These are phyloP conservation scores for Yamadazyma phyllophila DNA, from an alignment of 805 yeast species.

Conservation along the genomic window DNA sequence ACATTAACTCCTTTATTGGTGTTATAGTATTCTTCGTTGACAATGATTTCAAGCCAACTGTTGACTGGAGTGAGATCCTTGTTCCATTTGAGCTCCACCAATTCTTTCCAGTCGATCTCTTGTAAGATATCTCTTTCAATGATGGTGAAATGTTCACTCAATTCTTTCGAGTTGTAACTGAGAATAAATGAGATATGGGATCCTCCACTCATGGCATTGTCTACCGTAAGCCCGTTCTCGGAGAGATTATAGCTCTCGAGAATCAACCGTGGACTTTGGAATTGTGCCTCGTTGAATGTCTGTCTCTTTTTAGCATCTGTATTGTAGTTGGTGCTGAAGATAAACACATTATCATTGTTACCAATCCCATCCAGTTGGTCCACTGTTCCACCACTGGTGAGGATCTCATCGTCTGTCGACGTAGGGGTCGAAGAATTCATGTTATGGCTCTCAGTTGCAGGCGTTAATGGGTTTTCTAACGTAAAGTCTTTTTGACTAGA, in stretches of 20 bases:
- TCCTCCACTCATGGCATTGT: conserved; percentile 41
- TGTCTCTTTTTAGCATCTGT: background rate
- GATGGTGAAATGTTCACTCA: conserved; percentile 81
- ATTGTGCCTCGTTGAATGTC: background rate
- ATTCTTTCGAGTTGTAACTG: conserved; percentile 59
- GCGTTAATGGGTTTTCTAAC: conserved; percentile 31
- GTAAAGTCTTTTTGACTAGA: conserved; percentile 16
- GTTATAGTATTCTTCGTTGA: conserved; percentile 48
- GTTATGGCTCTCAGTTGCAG: conserved; percentile 13
- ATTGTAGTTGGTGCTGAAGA: conserved; percentile 14
- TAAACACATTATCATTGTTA: conserved; percentile 15
- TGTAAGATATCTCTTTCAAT: conserved; percentile 81
- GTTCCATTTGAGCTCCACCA: conserved; percentile 74
- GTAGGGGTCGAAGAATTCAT: background rate
- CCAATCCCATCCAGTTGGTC: background rate
- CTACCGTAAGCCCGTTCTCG: conserved; percentile 32
- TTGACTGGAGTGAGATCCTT: conserved; percentile 62
- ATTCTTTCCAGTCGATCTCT: conserved; percentile 90
- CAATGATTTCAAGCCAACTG: conserved; percentile 80
- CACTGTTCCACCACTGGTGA: conserved; percentile 1
- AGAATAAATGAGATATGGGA: conserved; percentile 82
- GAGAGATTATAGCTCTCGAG: conserved; percentile 35
- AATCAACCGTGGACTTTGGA: conserved; percentile 28
- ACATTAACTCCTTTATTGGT: conserved; percentile 71
- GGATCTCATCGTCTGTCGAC: background rate